Evolutionary conservation across 805 yeast species (phyloP).

Genomic region (Hermanozyma aechmeae): DNA sequence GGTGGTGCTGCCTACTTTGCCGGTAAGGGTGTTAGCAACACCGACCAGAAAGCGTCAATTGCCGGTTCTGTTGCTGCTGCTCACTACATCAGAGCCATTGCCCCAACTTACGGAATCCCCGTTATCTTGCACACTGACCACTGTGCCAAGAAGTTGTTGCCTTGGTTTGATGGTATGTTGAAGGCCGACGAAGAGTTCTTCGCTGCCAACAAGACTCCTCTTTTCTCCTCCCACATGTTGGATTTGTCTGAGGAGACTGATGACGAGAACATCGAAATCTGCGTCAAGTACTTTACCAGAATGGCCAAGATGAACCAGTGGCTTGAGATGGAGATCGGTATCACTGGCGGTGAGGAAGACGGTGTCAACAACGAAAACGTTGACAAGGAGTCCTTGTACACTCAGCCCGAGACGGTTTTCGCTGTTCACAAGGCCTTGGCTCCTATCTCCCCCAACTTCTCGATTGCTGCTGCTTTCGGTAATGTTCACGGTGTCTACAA

Average conservation of each 20-base stretch:
- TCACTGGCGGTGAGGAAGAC: slow-evolving; percentile 99
- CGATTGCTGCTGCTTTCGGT: slow-evolving; percentile 99
- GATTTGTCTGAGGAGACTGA: slow-evolving; percentile 95
- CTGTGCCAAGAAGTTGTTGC: slow-evolving; percentile 96
- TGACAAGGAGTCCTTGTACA: slow-evolving; percentile 79
- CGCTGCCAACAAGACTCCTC: slow-evolving; percentile 81
- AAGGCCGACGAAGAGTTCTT: slow-evolving; percentile 92
- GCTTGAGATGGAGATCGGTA: slow-evolving; percentile 99
- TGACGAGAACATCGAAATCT: slow-evolving; percentile 88
- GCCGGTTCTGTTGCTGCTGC: slow-evolving; percentile 96
- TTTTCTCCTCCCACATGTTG: slow-evolving; percentile 98
- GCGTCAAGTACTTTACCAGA: slow-evolving; percentile 91
- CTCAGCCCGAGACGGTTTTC: slow-evolving; percentile 90
- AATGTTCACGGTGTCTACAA: slow-evolving; percentile 99
- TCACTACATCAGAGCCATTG: slow-evolving; percentile 92
- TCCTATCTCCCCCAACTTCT: slow-evolving; percentile 94
- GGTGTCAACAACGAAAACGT: slow-evolving; percentile 98
- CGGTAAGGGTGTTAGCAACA: slow-evolving; percentile 96
- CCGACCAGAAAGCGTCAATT: slow-evolving; percentile 88
- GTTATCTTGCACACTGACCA: slow-evolving; percentile 97
- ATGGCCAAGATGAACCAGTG: slow-evolving; percentile 92
- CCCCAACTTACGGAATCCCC: slow-evolving; percentile 95
- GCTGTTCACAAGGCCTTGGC: slow-evolving; percentile 83
- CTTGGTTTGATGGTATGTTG: slow-evolving; percentile 98
- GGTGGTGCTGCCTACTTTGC: slow-evolving; percentile 99